A percentile compares a stretch with the other conserved stretches of the same genome.
Evolutionary conservation across 176 grass and related monocot species (phyloP).

Genomic region (Aegilops sharonensis): DNA sequence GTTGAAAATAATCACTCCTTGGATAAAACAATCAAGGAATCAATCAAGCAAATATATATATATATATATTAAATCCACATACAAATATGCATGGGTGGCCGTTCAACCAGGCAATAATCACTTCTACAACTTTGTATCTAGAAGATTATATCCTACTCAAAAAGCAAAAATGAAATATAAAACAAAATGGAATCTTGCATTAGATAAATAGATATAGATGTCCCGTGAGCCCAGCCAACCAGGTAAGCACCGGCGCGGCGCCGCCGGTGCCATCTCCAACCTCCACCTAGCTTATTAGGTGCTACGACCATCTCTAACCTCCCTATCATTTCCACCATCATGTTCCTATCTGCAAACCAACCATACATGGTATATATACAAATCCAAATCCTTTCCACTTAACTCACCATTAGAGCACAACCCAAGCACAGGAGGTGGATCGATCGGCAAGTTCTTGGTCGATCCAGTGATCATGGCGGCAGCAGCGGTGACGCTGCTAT

Average conservation of each 20-base stretch:
- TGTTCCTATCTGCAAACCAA: background rate
- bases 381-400: background rate
- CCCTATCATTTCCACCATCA: constrained; percentile 18
- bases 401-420: background rate
- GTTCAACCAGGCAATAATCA: background rate
- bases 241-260: background rate
- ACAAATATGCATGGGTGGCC: background rate
- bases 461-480: constrained; percentile 4
- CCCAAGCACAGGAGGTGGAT: too few relatives aligned
- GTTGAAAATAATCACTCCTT: background rate
- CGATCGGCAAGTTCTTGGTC: too few relatives aligned
- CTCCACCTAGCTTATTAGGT: background rate
- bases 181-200: background rate
- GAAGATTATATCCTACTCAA: background rate
- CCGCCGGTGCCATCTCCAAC: background rate
- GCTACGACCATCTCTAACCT: background rate
- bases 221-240: background rate
- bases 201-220: background rate
- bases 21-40: background rate
- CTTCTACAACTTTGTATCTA: background rate
- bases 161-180: background rate
- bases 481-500: background rate
- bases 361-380: background rate
- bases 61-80: background rate
- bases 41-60: background rate